Conservation (phyloP, 2,329 filamentous ascomycete genomes). For the Sporothrix phasma region DNA sequence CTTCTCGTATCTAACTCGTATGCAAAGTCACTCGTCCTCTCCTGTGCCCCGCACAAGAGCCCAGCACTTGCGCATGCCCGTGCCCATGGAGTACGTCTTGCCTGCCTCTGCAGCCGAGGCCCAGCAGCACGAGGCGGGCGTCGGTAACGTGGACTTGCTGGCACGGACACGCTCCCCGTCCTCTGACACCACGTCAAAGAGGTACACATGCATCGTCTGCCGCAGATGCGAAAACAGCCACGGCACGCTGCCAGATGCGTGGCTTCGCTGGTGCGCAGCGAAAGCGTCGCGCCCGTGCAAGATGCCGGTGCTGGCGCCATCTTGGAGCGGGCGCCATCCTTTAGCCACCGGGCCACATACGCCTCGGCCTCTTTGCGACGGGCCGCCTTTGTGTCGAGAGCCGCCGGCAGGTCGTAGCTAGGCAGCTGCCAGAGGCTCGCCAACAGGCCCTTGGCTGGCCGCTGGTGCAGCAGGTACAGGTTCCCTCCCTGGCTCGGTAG, state of each 20-base stretch:
- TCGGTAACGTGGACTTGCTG: neutral
- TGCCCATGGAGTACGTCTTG: constrained; percentile 42
- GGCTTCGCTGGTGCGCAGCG: constrained; percentile 24
- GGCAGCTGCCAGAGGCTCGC: constrained; percentile 49
- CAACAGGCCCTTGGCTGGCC: constrained; percentile 44
- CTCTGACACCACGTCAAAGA: constrained; percentile 31
- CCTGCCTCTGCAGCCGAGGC: constrained; percentile 33
- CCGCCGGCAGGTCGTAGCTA: constrained; percentile 25
- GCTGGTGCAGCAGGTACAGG: constrained; percentile 38
- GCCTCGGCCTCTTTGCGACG: constrained; percentile 9
- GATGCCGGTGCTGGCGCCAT: neutral
- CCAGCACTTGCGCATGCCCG: constrained; percentile 51
- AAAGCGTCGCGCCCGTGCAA: neutral
- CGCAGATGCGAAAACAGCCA: constrained; percentile 50
- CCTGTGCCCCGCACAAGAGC: constrained; percentile 28
- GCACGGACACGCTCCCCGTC: constrained; percentile 20
- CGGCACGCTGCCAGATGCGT: constrained; percentile 40
- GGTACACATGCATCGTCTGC: constrained; percentile 47
- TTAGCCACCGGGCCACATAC: constrained; percentile 10
- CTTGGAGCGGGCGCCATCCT: neutral
- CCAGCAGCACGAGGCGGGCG: constrained; percentile 26
- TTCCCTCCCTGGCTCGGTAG: constrained; percentile 20
- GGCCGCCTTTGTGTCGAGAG: neutral
- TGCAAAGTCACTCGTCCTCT: no score
- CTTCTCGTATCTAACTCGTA: no score